phyloP scores from a whole-genome alignment of 2,329 filamentous ascomycete species.

The Aspergillus pseudotamarii region DNA sequence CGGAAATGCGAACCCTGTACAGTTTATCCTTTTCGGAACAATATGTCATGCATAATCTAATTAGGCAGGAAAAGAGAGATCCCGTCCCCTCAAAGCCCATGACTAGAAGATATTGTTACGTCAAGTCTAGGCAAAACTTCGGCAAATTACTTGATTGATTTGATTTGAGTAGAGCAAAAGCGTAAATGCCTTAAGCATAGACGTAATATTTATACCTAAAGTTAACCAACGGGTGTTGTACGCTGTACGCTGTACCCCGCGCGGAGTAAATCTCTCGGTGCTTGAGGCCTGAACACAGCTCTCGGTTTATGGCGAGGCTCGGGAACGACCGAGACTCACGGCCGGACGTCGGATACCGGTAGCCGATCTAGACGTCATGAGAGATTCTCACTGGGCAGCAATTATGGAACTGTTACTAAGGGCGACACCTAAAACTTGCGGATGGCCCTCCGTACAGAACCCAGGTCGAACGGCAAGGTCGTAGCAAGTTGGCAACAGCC shows the following conservation, averaged over 20 bases:
- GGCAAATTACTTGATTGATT: too few species aligned
- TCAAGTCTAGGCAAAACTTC: too few species aligned
- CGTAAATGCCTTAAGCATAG: too few species aligned
- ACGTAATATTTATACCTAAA: too few species aligned
- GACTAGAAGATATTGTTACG: too few species aligned
- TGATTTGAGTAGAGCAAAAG: too few species aligned
- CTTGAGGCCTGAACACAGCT: too few species aligned
- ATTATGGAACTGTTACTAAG: not conserved
- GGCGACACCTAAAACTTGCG: not conserved
- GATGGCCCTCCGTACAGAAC: not conserved
- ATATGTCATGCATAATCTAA: not conserved
- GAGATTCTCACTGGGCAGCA: not conserved
- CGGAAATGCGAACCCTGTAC: not conserved
- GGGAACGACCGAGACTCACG: not conserved
- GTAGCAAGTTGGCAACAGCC: not conserved
- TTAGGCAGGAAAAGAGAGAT: not conserved
- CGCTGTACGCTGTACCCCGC: too few species aligned
- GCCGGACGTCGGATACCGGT: not conserved
- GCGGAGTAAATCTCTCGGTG: too few species aligned
- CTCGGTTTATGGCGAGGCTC: not conserved
- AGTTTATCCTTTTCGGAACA: not conserved
- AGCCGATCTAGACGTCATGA: not conserved
- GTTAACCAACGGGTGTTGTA: too few species aligned
- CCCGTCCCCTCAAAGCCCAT: too few species aligned
- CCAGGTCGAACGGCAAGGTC: not conserved